Percentiles rank a stretch among this genome's conserved stretches.
Conservation (phyloP, 2,329 filamentous ascomycete species). For the Aureobasidium pullulans region DNA sequence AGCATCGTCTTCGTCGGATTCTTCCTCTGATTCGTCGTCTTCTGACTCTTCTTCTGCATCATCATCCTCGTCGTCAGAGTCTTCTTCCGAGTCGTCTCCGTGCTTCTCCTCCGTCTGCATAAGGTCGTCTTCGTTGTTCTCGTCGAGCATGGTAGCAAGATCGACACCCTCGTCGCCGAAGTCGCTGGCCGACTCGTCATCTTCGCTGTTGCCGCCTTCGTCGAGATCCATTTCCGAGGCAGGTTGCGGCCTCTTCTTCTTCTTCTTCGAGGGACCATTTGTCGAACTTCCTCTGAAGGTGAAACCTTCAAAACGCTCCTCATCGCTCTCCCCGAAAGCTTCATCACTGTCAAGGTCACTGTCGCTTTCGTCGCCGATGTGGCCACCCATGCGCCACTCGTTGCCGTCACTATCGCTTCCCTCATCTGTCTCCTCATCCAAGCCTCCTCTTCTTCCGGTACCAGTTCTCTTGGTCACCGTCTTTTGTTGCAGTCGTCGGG, state of each 20-base stretch:
- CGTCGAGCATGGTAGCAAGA: slow-evolving; percentile 54
- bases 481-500: slow-evolving; percentile 26
- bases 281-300: slow-evolving; percentile 55
- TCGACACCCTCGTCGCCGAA: slow-evolving; percentile 58
- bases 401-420: slow-evolving; percentile 82
- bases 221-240: slow-evolving; percentile 39
- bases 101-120: slow-evolving; percentile 38
- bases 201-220: slow-evolving; percentile 39
- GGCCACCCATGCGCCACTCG: slow-evolving; percentile 69
- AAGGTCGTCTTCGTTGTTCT: slow-evolving; percentile 36
- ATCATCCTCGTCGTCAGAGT: slow-evolving; percentile 25
- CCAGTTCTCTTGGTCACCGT: slow-evolving; percentile 22
- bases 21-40: slow-evolving; percentile 49
- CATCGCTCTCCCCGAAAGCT: slow-evolving; percentile 81
- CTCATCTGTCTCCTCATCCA: slow-evolving; percentile 52
- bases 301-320: slow-evolving; percentile 75
- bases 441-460: slow-evolving; percentile 5
- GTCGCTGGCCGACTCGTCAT: slow-evolving; percentile 46
- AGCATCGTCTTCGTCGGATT: slow-evolving; percentile 40
- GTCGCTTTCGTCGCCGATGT: slow-evolving; percentile 58
- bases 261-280: slow-evolving; percentile 46
- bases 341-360: slow-evolving; percentile 68
- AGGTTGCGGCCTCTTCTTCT: slow-evolving; percentile 35
- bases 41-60: slow-evolving; percentile 31
- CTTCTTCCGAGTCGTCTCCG: slow-evolving; percentile 18